Percentiles rank a stretch among this genome's conserved stretches.
These are phyloP conservation scores for Lecanosticta acicola DNA, from an alignment of 2,329 filamentous ascomycete genomes.

Conservation along the genomic window DNA sequence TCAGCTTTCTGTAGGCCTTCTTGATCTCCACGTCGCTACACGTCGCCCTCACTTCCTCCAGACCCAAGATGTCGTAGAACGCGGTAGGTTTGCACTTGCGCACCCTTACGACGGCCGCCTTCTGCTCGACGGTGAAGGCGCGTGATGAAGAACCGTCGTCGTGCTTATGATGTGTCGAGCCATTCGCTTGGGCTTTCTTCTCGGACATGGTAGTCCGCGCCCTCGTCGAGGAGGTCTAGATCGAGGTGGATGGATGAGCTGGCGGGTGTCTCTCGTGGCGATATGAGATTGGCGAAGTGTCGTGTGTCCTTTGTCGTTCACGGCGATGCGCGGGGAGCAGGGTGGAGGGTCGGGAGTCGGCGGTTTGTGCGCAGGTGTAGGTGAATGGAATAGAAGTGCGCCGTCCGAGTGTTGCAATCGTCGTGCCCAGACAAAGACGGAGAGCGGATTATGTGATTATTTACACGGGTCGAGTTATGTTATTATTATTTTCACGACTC, in stretches of 20 bases:
- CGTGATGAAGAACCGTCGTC: conserved; percentile 71
- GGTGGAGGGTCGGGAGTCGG: not conserved
- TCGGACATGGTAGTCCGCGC: conserved; percentile 12
- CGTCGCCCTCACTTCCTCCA: conserved; percentile 59
- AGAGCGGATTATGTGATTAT: not conserved
- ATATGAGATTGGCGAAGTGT: not conserved
- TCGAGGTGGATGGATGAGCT: not conserved
- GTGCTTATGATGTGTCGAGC: conserved; percentile 51
- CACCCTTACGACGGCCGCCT: conserved; percentile 84
- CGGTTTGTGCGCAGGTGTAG: not conserved
- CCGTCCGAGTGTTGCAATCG: not conserved
- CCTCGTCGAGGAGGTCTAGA: conserved; percentile 1
- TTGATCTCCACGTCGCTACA: conserved; percentile 83
- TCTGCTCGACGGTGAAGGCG: conserved; percentile 82
- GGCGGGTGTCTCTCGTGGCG: not conserved
- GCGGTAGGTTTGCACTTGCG: conserved; percentile 76
- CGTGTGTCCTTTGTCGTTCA: too few relatives aligned
- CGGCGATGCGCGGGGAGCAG: not conserved
- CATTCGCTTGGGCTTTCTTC: conserved; percentile 15
- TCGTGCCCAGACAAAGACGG: not conserved
- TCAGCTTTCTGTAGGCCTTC: conserved; percentile 94
- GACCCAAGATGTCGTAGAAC: conserved; percentile 89
- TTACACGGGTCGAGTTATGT: not conserved
- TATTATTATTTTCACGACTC: too few relatives aligned
- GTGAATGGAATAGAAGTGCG: not conserved